Conservation (phyloP, 257 asterid species). For the Rehmannia glutinosa region DNA sequence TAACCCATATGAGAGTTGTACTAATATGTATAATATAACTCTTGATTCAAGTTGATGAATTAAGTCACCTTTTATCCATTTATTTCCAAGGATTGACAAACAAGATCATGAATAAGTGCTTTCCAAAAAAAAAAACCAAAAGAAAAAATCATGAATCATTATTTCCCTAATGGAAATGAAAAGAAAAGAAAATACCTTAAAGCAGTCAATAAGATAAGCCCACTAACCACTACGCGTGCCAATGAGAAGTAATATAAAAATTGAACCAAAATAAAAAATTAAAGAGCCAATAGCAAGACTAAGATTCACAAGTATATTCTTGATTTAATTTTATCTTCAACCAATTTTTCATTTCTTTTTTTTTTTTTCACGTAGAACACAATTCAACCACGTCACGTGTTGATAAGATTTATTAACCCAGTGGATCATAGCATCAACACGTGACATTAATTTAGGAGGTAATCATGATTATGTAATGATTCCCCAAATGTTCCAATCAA, state of each 20-base stretch:
- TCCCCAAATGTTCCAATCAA: constrained; percentile 4
- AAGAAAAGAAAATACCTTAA: no score
- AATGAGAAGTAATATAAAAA: not conserved
- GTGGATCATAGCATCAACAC: not conserved
- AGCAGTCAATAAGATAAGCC: not conserved
- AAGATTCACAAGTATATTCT: not conserved
- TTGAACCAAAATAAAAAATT: not conserved
- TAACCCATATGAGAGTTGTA: no score
- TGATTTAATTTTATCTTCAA: not conserved
- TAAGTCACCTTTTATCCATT: no score
- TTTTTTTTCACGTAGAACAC: constrained; percentile 6
- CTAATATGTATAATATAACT: no score
- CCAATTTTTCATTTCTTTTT: not conserved
- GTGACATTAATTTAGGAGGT: constrained; percentile 7
- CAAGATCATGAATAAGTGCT: no score
- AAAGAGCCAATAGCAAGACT: not conserved
- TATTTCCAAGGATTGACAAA: no score
- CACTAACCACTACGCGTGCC: not conserved
- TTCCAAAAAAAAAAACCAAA: no score
- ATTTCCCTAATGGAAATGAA: no score
- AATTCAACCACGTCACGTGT: constrained; percentile 33
- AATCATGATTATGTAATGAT: not conserved
- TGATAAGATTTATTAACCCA: constrained; percentile 21
- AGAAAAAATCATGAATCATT: no score
- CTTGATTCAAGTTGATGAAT: no score